Percentiles rank a stretch among this genome's conserved stretches.
phyloP scores from a whole-genome alignment of 257 asterid species.

The Plantago major region DNA sequence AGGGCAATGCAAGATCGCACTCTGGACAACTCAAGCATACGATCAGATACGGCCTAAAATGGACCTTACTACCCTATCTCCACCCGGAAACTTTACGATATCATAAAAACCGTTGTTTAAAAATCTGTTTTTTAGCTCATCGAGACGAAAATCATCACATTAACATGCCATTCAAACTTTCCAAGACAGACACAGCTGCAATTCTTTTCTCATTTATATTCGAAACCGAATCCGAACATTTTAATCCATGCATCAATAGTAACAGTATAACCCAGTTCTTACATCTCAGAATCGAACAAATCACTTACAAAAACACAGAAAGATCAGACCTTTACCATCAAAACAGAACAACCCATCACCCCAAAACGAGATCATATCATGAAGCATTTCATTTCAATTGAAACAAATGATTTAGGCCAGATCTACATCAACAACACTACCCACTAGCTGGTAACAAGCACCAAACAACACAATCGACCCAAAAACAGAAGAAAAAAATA shows the following conservation, averaged over 20 bases:
- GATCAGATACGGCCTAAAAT: too few species aligned
- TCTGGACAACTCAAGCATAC: too few species aligned
- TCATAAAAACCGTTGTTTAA: too few species aligned
- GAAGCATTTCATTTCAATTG: not conserved
- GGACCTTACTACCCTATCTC: too few species aligned
- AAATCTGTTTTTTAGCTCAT: too few species aligned
- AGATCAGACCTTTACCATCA: not conserved
- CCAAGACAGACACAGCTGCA: too few species aligned
- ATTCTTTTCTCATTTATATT: too few species aligned
- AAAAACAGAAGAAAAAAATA: not conserved
- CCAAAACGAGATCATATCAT: not conserved
- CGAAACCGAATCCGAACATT: not conserved
- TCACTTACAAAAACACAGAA: constrained; percentile 1
- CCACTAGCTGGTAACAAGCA: constrained; percentile 14
- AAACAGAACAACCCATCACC: constrained; percentile 10
- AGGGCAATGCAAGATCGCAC: too few species aligned
- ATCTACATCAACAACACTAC: constrained; percentile 17
- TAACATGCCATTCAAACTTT: too few species aligned
- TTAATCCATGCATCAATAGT: not conserved
- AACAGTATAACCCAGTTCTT: too few species aligned
- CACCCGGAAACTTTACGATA: too few species aligned
- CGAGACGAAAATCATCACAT: too few species aligned
- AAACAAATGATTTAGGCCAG: constrained; percentile 13
- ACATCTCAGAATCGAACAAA: not conserved
- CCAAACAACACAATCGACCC: constrained; percentile 5